Conservation (phyloP, 192 early-diverging fungal genomes). For the Phlyctochytrium arcticum region DNA sequence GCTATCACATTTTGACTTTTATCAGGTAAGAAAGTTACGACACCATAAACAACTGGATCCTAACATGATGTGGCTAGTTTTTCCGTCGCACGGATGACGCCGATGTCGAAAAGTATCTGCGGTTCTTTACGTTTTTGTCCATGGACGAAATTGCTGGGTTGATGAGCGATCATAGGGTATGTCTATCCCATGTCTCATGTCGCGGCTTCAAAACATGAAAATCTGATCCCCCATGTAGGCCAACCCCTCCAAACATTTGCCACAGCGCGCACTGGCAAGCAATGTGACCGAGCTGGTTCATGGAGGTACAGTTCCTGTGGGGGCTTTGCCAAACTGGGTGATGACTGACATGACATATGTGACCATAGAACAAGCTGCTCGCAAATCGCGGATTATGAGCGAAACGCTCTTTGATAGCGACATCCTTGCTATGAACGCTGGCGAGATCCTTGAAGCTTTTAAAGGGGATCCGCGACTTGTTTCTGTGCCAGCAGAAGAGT, state of each 20-base stretch:
- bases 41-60: background rate
- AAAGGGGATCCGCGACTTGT: constrained; percentile 59
- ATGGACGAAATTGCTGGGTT: constrained; percentile 53
- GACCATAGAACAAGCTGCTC: constrained; percentile 48
- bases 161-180: constrained; percentile 64
- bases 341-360: background rate
- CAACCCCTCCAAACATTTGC: constrained; percentile 63
- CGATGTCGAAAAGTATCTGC: constrained; percentile 71
- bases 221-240: too few relatives aligned
- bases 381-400: constrained; percentile 66
- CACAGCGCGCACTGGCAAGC: constrained; percentile 71
- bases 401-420: constrained; percentile 63
- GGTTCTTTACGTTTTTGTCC: constrained; percentile 78
- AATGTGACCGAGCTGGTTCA: constrained; percentile 91
- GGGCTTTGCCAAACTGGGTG: background rate
- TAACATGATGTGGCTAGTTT: constrained; percentile 52
- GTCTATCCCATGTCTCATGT: too few relatives aligned
- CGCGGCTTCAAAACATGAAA: too few relatives aligned
- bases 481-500: constrained; percentile 27
- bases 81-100: constrained; percentile 81
- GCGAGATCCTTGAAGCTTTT: constrained; percentile 72
- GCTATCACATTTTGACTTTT: constrained; percentile 84
- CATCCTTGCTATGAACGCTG: constrained; percentile 35
- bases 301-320: constrained; percentile 49
- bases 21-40: constrained; percentile 60